These are phyloP conservation scores for Medicago truncatula DNA, from an alignment of 306 rosid genomes.

Conservation along the genomic window DNA sequence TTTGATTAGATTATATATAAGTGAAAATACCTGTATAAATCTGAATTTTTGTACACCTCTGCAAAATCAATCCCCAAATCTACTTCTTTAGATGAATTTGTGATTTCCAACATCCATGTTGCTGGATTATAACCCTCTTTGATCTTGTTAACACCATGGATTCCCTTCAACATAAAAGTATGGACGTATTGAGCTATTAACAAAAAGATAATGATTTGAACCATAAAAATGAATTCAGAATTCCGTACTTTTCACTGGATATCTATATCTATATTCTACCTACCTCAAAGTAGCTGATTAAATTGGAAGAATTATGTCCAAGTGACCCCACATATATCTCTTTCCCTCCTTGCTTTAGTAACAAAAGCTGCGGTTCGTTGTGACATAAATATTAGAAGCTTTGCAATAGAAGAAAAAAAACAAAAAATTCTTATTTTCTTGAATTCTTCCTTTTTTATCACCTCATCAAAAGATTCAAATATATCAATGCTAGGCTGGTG, in stretches of 20 bases:
- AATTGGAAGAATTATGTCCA: conserved; percentile 54
- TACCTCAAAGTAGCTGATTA: conserved; percentile 59
- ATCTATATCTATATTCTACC: background rate
- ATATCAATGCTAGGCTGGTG: conserved; percentile 77
- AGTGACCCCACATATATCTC: conserved; percentile 61
- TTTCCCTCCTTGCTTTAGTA: conserved; percentile 60
- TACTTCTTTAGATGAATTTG: conserved; percentile 46
- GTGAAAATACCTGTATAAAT: conserved; percentile 52
- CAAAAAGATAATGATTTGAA: background rate
- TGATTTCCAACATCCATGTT: conserved; percentile 62
- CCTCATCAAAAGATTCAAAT: conserved; percentile 76
- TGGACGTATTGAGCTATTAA: conserved; percentile 1
- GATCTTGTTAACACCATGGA: conserved; percentile 51
- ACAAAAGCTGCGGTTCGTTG: conserved; percentile 52
- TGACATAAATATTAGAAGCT: conserved; percentile 28
- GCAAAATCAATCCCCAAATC: conserved; percentile 55
- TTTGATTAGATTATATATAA: background rate
- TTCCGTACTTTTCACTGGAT: conserved; percentile 3
- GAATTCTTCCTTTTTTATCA: background rate
- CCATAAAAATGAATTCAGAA: conserved; percentile 6
- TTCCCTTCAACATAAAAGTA: conserved; percentile 48
- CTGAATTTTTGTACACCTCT: conserved; percentile 50
- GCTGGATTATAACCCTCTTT: conserved; percentile 60
- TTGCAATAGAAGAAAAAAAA: conserved; percentile 19
- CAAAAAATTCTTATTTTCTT: background rate